Evolutionary conservation across 176 grass and related monocot genomes (phyloP), one percentile per base, ranked within the genome.

Genomic region (Juncus inflexus): DNA sequence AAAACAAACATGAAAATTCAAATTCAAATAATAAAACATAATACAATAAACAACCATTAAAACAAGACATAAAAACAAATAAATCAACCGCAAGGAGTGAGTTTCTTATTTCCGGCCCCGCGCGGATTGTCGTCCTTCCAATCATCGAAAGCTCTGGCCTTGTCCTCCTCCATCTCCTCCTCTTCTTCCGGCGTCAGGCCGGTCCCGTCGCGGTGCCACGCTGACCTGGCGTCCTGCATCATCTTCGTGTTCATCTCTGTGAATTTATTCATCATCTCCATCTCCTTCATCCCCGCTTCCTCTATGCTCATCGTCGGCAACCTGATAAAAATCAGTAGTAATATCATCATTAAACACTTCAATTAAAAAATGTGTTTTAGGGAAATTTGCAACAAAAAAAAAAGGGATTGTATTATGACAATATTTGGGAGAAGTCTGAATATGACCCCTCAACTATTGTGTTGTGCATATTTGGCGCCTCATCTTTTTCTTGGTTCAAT

Each of bases 91-190:
- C 94, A 99, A 36, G 94, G 94, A 3, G 88, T 92, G 67, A 92
- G 85, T 63, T 92, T 99, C 88, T 99, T 99, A 67, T 92, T 99
- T 70, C 94, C 94, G 0, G 94, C 88, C 2, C 94, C 88, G 9
- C 88, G 94, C 42, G 88, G 94, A 50, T 99, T 89, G 15, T 99
- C 94, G 40, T 99, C 94, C 61, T 99, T 92, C 88, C 94, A 90
- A 60, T 99, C 94, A 69, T 92, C 94, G 65, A 73, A 99, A 12
- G 75, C 94, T 69, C 88, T 84, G 43, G 88, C 88, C 78, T 84
- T 92, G 61, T 76, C 85, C 60, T 89, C 94, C 72, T 89, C 85
- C 0, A 75, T 67, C 3, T 86, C 88, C 67, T 99, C 87, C 4
- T 92, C 85, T 1, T 92, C 85, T 53, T 75, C 71, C n/a, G 76